Evolutionary conservation across 2,329 filamentous ascomycete species (phyloP), one percentile per base, ranked within the genome.

Genomic region (Bipolaris victoriae): DNA sequence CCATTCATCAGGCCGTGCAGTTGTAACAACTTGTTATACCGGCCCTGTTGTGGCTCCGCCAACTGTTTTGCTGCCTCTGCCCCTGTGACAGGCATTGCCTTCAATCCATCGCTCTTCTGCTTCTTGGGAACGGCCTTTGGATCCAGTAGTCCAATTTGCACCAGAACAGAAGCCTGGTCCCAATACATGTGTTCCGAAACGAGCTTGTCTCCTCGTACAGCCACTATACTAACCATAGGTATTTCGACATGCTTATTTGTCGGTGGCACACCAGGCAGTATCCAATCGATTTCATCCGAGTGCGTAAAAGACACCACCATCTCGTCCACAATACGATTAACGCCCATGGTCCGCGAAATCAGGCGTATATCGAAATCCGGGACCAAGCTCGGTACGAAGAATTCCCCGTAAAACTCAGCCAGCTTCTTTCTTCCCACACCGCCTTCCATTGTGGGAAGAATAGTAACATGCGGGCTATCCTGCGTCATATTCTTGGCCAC

Each of bases 311-410:
- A 79, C 4, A 85, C 66, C 15, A 85, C 76, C 69, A 87, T 79
- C 64, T 87, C 85, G 60, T 87, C 85, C 2, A 86, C 85, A 2
- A 88, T 77, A 2, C 83, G 79, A 65, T 87, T 83, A 0, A 80
- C 76, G 5, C 84, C 85, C 2, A 83, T 75, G 0, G 84, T 87
- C 16, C 85, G 78, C 7, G 81, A 84, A 7, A 87, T 70, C 7
- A 87, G 75, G 15, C 81, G 78, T 33, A 86, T 81, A 13, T 77
- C 77, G 69, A 86, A 79, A 15, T 81, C 82, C 0, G 82, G 80
- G 3, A 85, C 85, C 35, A 84, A 78, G 33, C 77, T 77, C 1
- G 80, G 79, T 6, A 85, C 78, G 71, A 87, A 87, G 58, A 82
- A 82, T 26, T 86, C 79, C 3, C 80, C 75, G 64, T 87, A 87